Conservation (phyloP, 2,329 filamentous ascomycete genomes). For the Ustulina deusta region DNA sequence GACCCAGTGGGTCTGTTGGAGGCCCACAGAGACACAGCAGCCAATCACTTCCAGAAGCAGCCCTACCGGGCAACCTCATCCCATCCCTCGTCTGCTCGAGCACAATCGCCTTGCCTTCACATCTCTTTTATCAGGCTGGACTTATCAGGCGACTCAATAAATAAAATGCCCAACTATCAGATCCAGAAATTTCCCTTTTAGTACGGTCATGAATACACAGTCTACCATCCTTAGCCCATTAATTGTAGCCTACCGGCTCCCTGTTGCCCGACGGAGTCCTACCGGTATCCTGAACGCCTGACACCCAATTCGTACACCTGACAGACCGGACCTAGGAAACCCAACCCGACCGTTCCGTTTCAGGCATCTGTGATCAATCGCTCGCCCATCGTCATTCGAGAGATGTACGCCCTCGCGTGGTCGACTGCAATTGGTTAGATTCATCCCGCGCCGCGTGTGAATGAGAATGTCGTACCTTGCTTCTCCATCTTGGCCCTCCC, state of each 20-base stretch:
- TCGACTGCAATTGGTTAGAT: conserved; percentile 43
- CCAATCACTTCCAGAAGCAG: conserved; percentile 26
- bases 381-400: conserved; percentile 34
- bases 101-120: conserved; percentile 27
- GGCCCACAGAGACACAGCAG: background rate
- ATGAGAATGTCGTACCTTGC: conserved; percentile 40
- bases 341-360: conserved; percentile 13
- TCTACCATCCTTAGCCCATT: conserved; percentile 1
- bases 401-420: conserved; percentile 44
- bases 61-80: conserved; percentile 33
- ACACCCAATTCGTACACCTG: conserved; percentile 23
- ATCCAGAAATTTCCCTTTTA: conserved; percentile 3
- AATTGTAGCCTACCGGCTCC: conserved; percentile 23
- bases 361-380: conserved; percentile 36
- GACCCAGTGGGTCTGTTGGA: conserved; percentile 13
- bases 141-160: conserved; percentile 26
- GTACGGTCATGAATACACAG: conserved; percentile 1
- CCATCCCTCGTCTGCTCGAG: conserved; percentile 25
- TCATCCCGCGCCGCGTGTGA: background rate
- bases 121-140: background rate
- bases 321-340: conserved; percentile 19
- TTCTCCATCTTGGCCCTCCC: conserved; percentile 46
- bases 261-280: conserved; percentile 26
- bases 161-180: conserved; percentile 10
- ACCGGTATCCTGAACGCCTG: conserved; percentile 34